Percentiles rank a stretch among this genome's conserved stretches.
These are phyloP conservation scores for Coemansia asiatica DNA, from an alignment of 192 early-diverging fungal genomes.

Conservation along the genomic window DNA sequence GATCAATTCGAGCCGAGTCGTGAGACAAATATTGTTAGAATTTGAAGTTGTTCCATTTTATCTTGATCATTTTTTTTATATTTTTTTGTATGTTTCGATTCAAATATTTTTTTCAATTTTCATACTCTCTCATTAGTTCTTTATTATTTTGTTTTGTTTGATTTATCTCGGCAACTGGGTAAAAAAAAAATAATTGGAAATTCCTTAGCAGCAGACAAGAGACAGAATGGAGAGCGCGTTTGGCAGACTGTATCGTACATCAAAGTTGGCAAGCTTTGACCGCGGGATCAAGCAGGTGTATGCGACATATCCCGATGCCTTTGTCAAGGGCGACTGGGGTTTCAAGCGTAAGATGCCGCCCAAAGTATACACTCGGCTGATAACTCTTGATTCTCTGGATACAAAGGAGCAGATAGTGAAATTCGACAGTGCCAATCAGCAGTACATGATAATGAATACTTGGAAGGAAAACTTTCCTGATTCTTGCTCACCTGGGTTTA, in stretches of 20 bases:
- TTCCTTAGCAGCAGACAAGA: no score
- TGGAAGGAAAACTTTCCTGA: slow-evolving; percentile 77
- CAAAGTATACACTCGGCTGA: slow-evolving; percentile 59
- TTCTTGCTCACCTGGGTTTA: slow-evolving; percentile 54
- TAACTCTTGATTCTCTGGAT: slow-evolving; percentile 62
- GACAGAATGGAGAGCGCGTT: slow-evolving; percentile 64
- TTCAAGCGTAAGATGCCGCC: slow-evolving; percentile 72
- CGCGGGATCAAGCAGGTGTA: slow-evolving; percentile 71
- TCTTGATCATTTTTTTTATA: no score
- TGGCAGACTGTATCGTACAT: slow-evolving; percentile 64
- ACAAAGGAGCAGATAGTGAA: slow-evolving; percentile 71
- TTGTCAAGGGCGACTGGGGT: slow-evolving; percentile 66
- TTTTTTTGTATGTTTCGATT: background rate
- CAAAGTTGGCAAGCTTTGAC: slow-evolving; percentile 69
- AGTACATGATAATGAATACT: slow-evolving; percentile 59
- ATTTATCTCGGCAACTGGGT: background rate
- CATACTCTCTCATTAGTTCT: background rate
- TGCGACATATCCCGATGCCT: slow-evolving; percentile 59
- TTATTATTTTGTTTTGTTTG: background rate
- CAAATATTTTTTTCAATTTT: background rate
- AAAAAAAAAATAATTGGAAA: background rate
- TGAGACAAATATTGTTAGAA: no score
- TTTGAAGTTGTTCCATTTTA: no score
- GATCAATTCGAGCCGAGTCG: background rate
- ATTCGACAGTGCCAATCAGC: slow-evolving; percentile 62